Evolutionary conservation across 1,284 basidiomycete species (phyloP).

Genomic region (Mycena sp.): DNA sequence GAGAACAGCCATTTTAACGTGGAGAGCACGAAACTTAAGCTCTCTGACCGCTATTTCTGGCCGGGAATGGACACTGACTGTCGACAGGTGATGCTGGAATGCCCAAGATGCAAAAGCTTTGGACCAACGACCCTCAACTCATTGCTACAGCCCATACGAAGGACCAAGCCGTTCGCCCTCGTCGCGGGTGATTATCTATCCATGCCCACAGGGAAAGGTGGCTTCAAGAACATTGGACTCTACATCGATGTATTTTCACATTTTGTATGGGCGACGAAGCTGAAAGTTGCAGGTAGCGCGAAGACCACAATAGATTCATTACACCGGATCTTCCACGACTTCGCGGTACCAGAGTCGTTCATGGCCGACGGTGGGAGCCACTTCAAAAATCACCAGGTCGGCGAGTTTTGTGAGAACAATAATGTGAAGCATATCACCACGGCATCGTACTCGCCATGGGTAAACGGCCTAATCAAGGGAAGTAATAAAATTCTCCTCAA

Average conservation of each 20-base stretch:
- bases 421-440: conserved; percentile 34
- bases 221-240: conserved; percentile 28
- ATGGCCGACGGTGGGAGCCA: conserved; percentile 51
- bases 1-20: conserved; percentile 41
- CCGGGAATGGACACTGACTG: conserved; percentile 44
- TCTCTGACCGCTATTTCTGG: conserved; percentile 39
- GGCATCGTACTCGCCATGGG: conserved; percentile 49
- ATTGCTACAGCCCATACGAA: no score
- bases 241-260: conserved; percentile 20
- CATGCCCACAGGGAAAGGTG: conserved; percentile 44
- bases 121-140: no score
- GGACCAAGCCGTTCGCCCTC: no score
- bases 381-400: conserved; percentile 47
- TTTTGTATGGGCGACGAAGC: no score
- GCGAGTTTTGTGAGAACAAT: conserved; percentile 36
- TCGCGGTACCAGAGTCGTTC: conserved; percentile 40
- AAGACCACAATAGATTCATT: conserved; percentile 37
- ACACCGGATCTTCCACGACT: conserved; percentile 34
- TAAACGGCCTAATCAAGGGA: conserved; percentile 19
- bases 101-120: no score
- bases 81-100: no score
- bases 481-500: no score
- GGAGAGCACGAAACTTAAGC: conserved; percentile 39
- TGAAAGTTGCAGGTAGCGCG: conserved; percentile 6
- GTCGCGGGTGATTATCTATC: conserved; percentile 45